Base-by-base conservation (phyloP, 1,284 basidiomycete genomes). In the Fomitopsis betulina region DNA sequence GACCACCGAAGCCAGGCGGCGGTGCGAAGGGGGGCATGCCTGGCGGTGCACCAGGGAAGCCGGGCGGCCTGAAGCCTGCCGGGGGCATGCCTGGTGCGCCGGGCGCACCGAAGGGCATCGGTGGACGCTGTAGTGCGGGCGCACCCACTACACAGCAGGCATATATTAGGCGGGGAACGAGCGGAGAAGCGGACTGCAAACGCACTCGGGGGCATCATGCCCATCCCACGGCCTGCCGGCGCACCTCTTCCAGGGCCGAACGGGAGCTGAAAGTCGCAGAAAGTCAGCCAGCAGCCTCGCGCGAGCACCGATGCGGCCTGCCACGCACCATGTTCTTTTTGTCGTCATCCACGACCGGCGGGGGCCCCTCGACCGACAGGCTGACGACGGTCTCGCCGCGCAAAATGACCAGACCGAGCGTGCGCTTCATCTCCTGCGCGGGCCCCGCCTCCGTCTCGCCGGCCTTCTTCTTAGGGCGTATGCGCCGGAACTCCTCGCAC, bases 311-410 rank as follows among this genome's bases (percentile, higher is more conserved):
- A 8, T 21, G 37, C 60, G 37, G 53, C 42, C 21, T 32, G 56
- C 23, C 35, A 70, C 71, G 62, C 56, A 89, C 86, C 58, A 76
- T 82, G 68, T 85, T 87, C 76, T 93, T 90, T 73, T 95, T 95
- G 68, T 93, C 89, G 19, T 93, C 90, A 57, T 95, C 91, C n/a
- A 88, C 85, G 17, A 88, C 84, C 5, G 97, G 96, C 45, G 97
- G 97, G 2, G 96, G 96, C 3, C 96, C 96, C 73, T 98, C 97
- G 25, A 98, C 94, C 61, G 86, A 91, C 66, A 99, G 81, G 68
- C 92, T 95, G 68, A 99, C 96, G 50, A 99, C 93, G 1, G 93
- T 94, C 76, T 99, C 97, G 60, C 97, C 97, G 60, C 97, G 85
- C 64, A 99, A 77, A 69, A 99, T 98, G 57, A 99, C 94, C 39